Base-by-base conservation (phyloP, 495 filamentous ascomycete species). In the Penicillium lividum region DNA sequence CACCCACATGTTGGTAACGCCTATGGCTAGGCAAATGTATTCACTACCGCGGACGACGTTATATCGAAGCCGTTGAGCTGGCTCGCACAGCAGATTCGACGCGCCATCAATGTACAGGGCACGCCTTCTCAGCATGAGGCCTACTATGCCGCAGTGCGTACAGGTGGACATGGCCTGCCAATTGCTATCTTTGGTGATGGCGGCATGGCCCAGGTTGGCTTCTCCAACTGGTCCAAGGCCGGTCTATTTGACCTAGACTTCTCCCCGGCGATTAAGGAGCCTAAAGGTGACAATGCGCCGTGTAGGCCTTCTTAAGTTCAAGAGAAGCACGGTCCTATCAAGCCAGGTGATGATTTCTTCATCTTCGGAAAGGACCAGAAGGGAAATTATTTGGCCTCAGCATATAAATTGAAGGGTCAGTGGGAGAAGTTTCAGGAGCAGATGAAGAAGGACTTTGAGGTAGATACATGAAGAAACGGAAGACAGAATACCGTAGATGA, bases 191-290 rank as follows among this genome's bases (percentile, higher is more conserved):
- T 73, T 56, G 78, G 76, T 7, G 71, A 77, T 49, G 48, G 63
- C 8, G 61, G 61, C 33, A 72, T 69, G 64, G 54, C 66, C 8
- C 63, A 77, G 10, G 45, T 78, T 10, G 67, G 68, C 28, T 70
- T 77, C 40, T 75, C 72, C 5, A 82, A 81, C 64, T 81, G 78
- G 78, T 64, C 65, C 33, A 79, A 77, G 54, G 76, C 69, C 4
- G 60, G 64, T 18, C 71, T 82, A 50, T 79, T 77, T 53, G 65
- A 78, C 28, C 64, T 72, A 50, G 76, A 82, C 61, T 80, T 82
- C 63, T 62, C 69, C 34, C 69, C 75, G 0, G 80, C 80, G 22
- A 45, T 58, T 48, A 53, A 18, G 50, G 57, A 52, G 51, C 62
- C 10, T 0, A 7, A 16, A 0, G 43, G 11, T n/a, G 55, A 38